Evolutionary conservation across 495 filamentous ascomycete species (phyloP).

Genomic region (Penicillium waksmanii): DNA sequence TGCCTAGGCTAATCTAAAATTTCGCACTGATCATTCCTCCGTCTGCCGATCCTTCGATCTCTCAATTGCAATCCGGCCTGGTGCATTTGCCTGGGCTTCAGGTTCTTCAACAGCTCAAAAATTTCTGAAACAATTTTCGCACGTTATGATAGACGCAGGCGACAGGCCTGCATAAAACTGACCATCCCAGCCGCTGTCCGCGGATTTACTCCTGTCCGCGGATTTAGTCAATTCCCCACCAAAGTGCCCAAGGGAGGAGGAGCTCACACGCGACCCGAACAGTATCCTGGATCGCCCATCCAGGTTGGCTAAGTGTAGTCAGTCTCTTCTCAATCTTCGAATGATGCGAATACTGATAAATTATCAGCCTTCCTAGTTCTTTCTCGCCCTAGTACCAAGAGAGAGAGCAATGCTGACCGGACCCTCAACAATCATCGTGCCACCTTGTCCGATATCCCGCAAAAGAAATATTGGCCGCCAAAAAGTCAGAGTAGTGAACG

Average conservation of each 20-base stretch:
- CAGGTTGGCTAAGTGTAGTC: constrained; percentile 11
- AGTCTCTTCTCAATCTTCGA: constrained; percentile 27
- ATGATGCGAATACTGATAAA: constrained; percentile 57
- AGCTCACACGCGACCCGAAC: constrained; percentile 17
- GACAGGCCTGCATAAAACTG: constrained; percentile 18
- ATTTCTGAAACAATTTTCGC: constrained; percentile 11
- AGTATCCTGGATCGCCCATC: constrained; percentile 12
- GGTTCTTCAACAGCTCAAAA: constrained; percentile 4
- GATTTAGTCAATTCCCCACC: neutral
- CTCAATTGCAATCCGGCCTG: neutral
- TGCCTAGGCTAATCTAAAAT: neutral
- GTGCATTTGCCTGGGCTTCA: neutral
- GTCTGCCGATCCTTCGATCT: neutral
- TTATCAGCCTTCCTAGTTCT: constrained; percentile 48
- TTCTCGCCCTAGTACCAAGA: constrained; percentile 39
- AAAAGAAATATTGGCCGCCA: neutral
- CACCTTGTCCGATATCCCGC: constrained; percentile 57
- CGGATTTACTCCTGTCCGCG: constrained; percentile 9
- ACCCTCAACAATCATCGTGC: constrained; percentile 62
- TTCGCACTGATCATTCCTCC: neutral
- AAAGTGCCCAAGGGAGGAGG: neutral
- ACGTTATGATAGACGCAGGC: constrained; percentile 17
- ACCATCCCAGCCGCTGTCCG: constrained; percentile 20
- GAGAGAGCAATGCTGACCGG: constrained; percentile 56
- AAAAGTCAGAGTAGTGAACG: neutral